phyloP scores from a whole-genome alignment of 495 filamentous ascomycete genomes.

The Penicillium cataractarum region DNA sequence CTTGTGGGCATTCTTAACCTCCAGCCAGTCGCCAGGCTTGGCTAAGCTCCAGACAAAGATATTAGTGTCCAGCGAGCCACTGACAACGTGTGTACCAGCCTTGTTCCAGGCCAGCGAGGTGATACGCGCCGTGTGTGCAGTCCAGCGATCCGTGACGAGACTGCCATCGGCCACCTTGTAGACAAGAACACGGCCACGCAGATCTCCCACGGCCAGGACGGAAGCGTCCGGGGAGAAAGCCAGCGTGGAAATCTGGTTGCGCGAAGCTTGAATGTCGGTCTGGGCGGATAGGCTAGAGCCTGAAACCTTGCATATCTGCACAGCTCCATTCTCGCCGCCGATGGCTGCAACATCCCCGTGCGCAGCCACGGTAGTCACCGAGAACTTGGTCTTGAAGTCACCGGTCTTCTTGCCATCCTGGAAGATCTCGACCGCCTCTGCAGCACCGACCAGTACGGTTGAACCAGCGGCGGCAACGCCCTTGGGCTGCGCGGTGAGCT shows the following conservation, averaged over 20 bases:
- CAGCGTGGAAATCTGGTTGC: constrained; percentile 55
- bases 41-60: constrained; percentile 89
- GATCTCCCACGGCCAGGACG: constrained; percentile 77
- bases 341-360: constrained; percentile 69
- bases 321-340: constrained; percentile 68
- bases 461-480: constrained; percentile 51
- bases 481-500: constrained; percentile 65
- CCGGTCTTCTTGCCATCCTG: constrained; percentile 58
- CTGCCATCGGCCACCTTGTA: constrained; percentile 58
- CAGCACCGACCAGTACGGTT: constrained; percentile 65
- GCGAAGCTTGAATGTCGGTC: constrained; percentile 44
- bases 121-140: constrained; percentile 86
- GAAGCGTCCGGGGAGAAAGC: constrained; percentile 77
- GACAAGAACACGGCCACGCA: constrained; percentile 82
- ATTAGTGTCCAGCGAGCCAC: constrained; percentile 85
- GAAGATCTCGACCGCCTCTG: constrained; percentile 65
- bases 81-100: constrained; percentile 74
- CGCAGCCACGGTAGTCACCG: constrained; percentile 74
- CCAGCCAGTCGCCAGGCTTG: constrained; percentile 79
- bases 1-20: constrained; percentile 84
- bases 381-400: constrained; percentile 63
- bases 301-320: constrained; percentile 71
- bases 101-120: constrained; percentile 82
- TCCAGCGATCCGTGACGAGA: constrained; percentile 72
- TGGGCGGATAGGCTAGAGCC: constrained; percentile 50